phyloP scores from a whole-genome alignment of 139 green algal species.

The Closterium sp. region DNA sequence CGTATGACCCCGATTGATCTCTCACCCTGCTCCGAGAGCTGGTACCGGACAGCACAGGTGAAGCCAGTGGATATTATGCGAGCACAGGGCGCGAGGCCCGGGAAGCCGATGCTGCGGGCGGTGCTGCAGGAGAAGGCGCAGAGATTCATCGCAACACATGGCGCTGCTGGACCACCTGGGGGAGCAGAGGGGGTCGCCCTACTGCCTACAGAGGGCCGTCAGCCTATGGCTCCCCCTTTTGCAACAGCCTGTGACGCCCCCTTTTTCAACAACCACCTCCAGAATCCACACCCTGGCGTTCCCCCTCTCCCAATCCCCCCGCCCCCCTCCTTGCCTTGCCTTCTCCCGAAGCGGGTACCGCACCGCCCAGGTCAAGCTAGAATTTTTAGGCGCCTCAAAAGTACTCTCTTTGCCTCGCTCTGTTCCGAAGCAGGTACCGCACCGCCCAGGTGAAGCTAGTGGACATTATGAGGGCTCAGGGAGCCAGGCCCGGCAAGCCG shows the following conservation, averaged over 20 bases:
- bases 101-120: slow-evolving; percentile 50
- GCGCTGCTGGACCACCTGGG: slow-evolving; percentile 67
- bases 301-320: too few species aligned
- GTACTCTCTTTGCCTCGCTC: too few species aligned
- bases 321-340: too few species aligned
- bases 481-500: slow-evolving; percentile 41
- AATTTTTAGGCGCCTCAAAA: too few species aligned
- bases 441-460: slow-evolving; percentile 58
- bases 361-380: too few species aligned
- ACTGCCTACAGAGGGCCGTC: too few species aligned
- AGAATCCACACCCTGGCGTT: too few species aligned
- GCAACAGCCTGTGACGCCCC: too few species aligned
- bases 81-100: slow-evolving; percentile 35
- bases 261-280: too few species aligned
- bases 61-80: slow-evolving; percentile 57
- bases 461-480: slow-evolving; percentile 48
- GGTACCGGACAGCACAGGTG: slow-evolving; percentile 57
- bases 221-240: too few species aligned
- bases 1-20: not conserved
- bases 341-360: not conserved
- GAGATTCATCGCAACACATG: slow-evolving; percentile 58
- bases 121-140: slow-evolving; percentile 59
- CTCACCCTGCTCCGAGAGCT: not conserved
- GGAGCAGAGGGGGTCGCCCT: too few species aligned
- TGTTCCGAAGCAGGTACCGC: slow-evolving; percentile 50